phyloP scores from a whole-genome alignment of 1,284 basidiomycete species.

The Waitea zeae region DNA sequence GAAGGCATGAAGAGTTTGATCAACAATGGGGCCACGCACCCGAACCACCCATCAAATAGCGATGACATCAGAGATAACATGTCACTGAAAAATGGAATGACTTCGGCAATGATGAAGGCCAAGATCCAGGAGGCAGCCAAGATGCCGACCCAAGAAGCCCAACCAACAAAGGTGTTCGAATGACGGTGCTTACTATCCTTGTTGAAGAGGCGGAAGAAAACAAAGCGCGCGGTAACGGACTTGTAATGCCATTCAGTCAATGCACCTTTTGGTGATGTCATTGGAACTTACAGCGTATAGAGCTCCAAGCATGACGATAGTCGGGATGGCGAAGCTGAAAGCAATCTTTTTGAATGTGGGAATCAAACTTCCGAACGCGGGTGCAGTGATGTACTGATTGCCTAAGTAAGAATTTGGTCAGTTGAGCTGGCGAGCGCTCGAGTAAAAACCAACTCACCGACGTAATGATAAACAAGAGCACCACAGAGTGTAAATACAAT shows the following conservation, averaged over 20 bases:
- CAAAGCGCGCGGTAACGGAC: conserved; percentile 28
- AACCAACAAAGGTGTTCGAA: conserved; percentile 37
- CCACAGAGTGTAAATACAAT: conserved; percentile 43
- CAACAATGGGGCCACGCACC: background rate
- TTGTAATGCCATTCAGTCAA: conserved; percentile 9
- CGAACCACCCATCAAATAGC: conserved; percentile 19
- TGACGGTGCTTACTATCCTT: conserved; percentile 28
- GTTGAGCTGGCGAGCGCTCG: background rate
- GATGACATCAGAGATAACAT: conserved; percentile 27
- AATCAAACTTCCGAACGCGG: conserved; percentile 27
- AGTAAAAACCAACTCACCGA: conserved; percentile 12
- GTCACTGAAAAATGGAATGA: conserved; percentile 30
- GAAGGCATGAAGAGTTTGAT: background rate
- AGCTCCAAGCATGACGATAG: conserved; percentile 29
- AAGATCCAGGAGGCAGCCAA: conserved; percentile 36
- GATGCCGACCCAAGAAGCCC: conserved; percentile 39
- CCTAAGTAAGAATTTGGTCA: conserved; percentile 12
- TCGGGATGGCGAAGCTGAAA: conserved; percentile 30
- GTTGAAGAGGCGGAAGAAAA: conserved; percentile 29
- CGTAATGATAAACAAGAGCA: conserved; percentile 39
- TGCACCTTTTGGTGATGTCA: no score
- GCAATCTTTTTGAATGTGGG: conserved; percentile 25
- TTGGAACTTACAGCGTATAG: conserved; percentile 23
- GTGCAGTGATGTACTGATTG: conserved; percentile 31
- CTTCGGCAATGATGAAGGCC: conserved; percentile 40